Conservation (phyloP, 148 eudicot genomes). For the Pharnaceum exiguum region DNA sequence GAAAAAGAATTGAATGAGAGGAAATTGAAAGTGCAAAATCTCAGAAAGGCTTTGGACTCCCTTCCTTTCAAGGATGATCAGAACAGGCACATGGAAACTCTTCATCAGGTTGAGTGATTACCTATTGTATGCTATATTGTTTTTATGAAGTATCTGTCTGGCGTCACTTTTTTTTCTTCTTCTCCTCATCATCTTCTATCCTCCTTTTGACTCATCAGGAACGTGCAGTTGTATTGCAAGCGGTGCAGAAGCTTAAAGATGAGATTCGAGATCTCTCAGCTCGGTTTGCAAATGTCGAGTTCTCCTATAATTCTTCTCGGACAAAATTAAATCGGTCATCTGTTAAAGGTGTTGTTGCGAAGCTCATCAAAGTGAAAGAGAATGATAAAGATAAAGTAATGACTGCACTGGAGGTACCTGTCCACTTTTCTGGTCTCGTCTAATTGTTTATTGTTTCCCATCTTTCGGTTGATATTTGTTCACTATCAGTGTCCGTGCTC, state of each 20-base stretch:
- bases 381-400: constrained; percentile 69
- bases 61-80: constrained; percentile 65
- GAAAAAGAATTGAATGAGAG: constrained; percentile 65
- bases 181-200: not conserved
- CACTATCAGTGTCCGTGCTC: constrained; percentile 3
- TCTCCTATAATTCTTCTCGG: constrained; percentile 71
- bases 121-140: not conserved
- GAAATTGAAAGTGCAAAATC: constrained; percentile 61
- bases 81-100: constrained; percentile 48
- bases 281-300: constrained; percentile 71
- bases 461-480: constrained; percentile 1
- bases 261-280: constrained; percentile 58
- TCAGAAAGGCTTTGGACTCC: constrained; percentile 55
- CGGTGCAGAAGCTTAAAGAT: constrained; percentile 72
- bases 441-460: not conserved
- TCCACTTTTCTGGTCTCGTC: not conserved
- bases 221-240: constrained; percentile 58
- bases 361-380: constrained; percentile 93
- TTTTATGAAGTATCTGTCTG: not conserved
- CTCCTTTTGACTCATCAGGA: constrained; percentile 41
- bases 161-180: not conserved
- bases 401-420: constrained; percentile 92
- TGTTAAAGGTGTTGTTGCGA: constrained; percentile 96
- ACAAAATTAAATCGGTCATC: constrained; percentile 78
- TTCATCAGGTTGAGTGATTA: constrained; percentile 54